Percentiles rank a stretch among this genome's conserved stretches.
These are phyloP conservation scores for Calocybe cyanea DNA, from an alignment of 768 basidiomycete genomes.

Conservation along the genomic window DNA sequence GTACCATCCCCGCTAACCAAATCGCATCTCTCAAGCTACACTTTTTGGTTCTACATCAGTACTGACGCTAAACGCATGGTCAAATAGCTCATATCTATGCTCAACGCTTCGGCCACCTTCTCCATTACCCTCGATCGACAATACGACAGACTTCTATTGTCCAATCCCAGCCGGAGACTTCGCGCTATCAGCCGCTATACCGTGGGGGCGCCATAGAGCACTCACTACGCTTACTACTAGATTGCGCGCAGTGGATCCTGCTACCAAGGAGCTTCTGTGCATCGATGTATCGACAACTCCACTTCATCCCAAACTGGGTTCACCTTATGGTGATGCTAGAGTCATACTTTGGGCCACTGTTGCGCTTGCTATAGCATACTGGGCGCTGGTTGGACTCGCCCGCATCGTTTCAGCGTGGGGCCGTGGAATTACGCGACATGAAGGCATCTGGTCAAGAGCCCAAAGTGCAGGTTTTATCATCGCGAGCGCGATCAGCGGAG, in stretches of 20 bases:
- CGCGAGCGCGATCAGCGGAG: conserved; percentile 91
- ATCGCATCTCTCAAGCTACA: conserved; percentile 51
- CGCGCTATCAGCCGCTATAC: conserved; percentile 74
- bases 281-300: conserved; percentile 77
- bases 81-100: conserved; percentile 75
- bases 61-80: conserved; percentile 72
- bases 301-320: conserved; percentile 51
- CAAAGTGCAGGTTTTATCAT: conserved; percentile 86
- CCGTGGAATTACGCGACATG: conserved; percentile 58
- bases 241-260: conserved; percentile 84
- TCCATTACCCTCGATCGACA: conserved; percentile 49
- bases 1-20: conserved; percentile 13
- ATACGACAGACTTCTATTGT: conserved; percentile 52
- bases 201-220: conserved; percentile 59
- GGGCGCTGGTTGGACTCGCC: conserved; percentile 76
- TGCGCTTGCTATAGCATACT: conserved; percentile 73
- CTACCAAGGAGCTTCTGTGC: conserved; percentile 80
- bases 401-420: conserved; percentile 85
- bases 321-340: conserved; percentile 62
- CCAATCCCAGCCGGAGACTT: conserved; percentile 78
- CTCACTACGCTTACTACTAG: conserved; percentile 83
- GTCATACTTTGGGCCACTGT: conserved; percentile 75
- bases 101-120: conserved; percentile 74
- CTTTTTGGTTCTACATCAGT: conserved; percentile 81
- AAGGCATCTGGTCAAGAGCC: conserved; percentile 65